Conservation (phyloP, 2,329 filamentous ascomycete genomes). For the Paecilomyces dactylethromorphus region DNA sequence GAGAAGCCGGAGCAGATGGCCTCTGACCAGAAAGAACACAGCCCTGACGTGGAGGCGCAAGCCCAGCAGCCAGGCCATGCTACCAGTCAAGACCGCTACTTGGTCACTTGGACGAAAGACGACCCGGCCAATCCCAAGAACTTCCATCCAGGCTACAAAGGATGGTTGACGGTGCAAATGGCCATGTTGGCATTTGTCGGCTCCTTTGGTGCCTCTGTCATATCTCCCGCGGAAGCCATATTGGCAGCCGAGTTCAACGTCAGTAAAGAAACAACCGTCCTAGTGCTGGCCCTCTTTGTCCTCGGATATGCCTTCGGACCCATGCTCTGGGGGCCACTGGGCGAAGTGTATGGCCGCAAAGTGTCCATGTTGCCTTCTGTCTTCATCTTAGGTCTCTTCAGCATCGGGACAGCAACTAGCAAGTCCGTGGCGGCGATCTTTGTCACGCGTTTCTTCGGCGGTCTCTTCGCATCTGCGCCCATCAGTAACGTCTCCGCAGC, state of each 20-base stretch:
- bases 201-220: constrained; percentile 3
- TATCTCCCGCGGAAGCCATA: constrained; percentile 1
- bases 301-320: constrained; percentile 8
- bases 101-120: not conserved
- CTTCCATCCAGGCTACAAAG: constrained; percentile 1
- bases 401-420: constrained; percentile 39
- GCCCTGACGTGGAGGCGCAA: not conserved
- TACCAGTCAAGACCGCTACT: not conserved
- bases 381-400: constrained; percentile 38
- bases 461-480: constrained; percentile 39
- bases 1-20: not conserved
- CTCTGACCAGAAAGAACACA: not conserved
- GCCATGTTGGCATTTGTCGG: constrained; percentile 4
- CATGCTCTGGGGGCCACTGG: constrained; percentile 35
- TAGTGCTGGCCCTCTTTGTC: not conserved
- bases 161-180: constrained; percentile 4
- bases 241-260: constrained; percentile 1
- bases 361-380: constrained; percentile 39
- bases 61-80: not conserved
- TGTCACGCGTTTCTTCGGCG: constrained; percentile 39
- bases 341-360: constrained; percentile 41
- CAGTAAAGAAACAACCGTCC: not conserved
- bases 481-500: constrained; percentile 39
- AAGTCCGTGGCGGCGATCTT: constrained; percentile 30
- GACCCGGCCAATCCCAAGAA: constrained; percentile 4